Evolutionary conservation across 495 filamentous ascomycete genomes (phyloP).

Genomic region (Aspergillus coremiiformis): DNA sequence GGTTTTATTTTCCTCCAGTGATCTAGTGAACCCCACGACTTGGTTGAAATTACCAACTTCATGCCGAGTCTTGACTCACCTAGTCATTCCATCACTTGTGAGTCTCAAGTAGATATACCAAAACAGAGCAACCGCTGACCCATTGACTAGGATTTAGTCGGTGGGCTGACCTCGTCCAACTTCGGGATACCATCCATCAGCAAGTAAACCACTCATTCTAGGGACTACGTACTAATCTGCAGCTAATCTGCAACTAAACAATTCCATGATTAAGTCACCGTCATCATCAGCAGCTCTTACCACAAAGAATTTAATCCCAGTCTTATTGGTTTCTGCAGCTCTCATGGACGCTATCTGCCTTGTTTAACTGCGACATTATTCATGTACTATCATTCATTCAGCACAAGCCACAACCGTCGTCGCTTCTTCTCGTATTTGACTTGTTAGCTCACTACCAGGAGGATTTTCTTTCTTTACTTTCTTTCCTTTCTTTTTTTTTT

Average conservation of each 20-base stretch:
- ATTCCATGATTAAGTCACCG: background rate
- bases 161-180: background rate
- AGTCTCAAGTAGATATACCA: background rate
- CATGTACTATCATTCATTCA: slow-evolving; percentile 2
- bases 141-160: background rate
- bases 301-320: background rate
- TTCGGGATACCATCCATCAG: background rate
- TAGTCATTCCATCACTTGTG: background rate
- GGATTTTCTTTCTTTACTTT: too few relatives aligned
- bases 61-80: background rate
- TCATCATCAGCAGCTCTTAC: slow-evolving; percentile 3
- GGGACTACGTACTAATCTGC: background rate
- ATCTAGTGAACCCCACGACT: background rate
- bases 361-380: slow-evolving; percentile 1
- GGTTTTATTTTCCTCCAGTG: background rate
- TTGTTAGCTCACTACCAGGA: too few relatives aligned
- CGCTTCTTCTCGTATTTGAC: slow-evolving; percentile 4
- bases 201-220: slow-evolving; percentile 1
- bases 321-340: slow-evolving; percentile 1
- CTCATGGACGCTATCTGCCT: background rate
- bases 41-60: background rate
- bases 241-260: background rate
- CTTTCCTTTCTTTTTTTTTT: too few relatives aligned
- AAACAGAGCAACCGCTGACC: background rate
- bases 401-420: slow-evolving; percentile 10